phyloP scores from a whole-genome alignment of 2,329 filamentous ascomycete species.

The Botrytis hyacinthi region DNA sequence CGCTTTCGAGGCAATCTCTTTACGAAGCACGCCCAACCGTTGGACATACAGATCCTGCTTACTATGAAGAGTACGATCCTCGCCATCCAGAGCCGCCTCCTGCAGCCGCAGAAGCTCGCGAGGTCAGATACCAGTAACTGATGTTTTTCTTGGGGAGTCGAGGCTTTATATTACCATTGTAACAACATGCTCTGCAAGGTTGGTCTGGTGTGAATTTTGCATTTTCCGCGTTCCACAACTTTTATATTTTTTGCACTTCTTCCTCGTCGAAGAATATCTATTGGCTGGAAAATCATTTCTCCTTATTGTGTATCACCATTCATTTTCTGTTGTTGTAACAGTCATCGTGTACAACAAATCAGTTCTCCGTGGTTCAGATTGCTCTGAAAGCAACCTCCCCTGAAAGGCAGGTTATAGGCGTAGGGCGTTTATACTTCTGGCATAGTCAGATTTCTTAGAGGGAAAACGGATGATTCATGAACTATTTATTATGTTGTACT shows the following conservation, averaged over 20 bases:
- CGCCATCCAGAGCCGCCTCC: conserved; percentile 40
- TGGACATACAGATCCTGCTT: conserved; percentile 31
- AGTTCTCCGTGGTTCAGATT: neutral
- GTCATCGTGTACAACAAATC: neutral
- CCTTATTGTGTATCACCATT: conserved; percentile 1
- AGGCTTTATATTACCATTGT: neutral
- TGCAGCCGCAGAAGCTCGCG: conserved; percentile 25
- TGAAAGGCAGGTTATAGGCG: conserved; percentile 8
- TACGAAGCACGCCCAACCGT: conserved; percentile 33
- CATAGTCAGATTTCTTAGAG: neutral
- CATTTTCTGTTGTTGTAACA: neutral
- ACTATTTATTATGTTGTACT: neutral
- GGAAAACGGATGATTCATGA: conserved; percentile 1
- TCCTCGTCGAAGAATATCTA: conserved; percentile 3
- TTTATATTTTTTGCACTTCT: neutral
- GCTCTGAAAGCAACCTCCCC: neutral
- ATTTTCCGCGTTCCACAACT: neutral
- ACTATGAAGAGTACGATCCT: conserved; percentile 48
- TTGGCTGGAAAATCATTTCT: conserved; percentile 11
- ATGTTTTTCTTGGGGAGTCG: neutral
- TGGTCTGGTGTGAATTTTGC: conserved; percentile 10
- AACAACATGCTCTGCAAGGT: conserved; percentile 12
- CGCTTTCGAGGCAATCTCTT: conserved; percentile 32
- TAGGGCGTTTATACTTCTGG: neutral
- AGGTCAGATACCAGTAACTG: conserved; percentile 33